Percentiles rank a stretch among this genome's conserved stretches.
Conservation (phyloP, 306 rosid species). For the Potentilla sterilis region DNA sequence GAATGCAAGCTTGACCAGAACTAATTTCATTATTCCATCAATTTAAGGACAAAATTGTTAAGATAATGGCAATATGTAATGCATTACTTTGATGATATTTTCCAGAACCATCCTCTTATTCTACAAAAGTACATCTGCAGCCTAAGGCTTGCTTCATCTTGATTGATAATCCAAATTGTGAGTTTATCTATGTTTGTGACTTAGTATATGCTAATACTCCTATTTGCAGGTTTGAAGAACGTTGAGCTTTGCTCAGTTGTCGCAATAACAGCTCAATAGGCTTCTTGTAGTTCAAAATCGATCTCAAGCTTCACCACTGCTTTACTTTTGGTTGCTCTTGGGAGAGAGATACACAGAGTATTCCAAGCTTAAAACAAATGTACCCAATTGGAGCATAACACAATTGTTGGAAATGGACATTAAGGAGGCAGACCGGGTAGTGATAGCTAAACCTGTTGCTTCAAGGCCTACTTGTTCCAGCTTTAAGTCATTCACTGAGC, state of each 20-base stretch:
- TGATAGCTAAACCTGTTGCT: constrained; percentile 85
- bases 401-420: constrained; percentile 55
- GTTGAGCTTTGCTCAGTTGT: neutral
- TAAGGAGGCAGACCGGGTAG: constrained; percentile 66
- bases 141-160: neutral
- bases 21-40: neutral
- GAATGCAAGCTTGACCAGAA: neutral
- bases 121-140: neutral
- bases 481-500: constrained; percentile 88
- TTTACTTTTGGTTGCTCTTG: neutral
- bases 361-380: constrained; percentile 9
- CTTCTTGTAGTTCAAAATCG: neutral
- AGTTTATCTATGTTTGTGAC: neutral
- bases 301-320: neutral
- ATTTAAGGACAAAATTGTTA: neutral
- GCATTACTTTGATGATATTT: neutral
- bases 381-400: constrained; percentile 2
- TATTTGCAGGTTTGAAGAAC: constrained; percentile 4
- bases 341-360: neutral
- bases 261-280: neutral
- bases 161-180: constrained; percentile 9
- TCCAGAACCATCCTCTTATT: neutral
- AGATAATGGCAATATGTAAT: neutral
- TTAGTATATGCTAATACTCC: constrained; percentile 9
- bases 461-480: constrained; percentile 79